Percentiles rank a stretch among this genome's conserved stretches.
phyloP scores from a whole-genome alignment of 768 basidiomycete genomes.

The Leccinellum rugosiceps region DNA sequence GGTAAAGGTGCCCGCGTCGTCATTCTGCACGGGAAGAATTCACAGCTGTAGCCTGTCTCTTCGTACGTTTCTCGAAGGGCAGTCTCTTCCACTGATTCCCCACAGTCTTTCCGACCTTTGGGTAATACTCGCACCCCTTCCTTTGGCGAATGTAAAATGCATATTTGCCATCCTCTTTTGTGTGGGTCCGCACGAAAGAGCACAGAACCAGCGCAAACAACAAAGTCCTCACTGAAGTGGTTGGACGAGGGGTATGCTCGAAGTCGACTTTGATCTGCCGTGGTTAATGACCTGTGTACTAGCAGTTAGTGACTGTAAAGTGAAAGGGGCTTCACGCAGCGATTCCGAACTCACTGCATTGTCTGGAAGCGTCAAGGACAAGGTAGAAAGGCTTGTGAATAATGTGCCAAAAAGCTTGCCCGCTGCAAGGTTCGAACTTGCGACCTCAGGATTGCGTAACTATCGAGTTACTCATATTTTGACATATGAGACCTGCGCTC shows the following conservation, averaged over 20 bases:
- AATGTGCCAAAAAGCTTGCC: conserved; percentile 31
- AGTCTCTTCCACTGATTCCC: conserved; percentile 47
- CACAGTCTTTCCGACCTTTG: conserved; percentile 60
- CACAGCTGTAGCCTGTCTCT: conserved; percentile 60
- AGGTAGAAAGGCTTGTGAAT: too few relatives aligned
- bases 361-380: not conserved
- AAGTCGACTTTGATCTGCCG: not conserved
- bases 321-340: not conserved
- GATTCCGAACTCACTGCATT: not conserved
- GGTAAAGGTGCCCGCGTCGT: conserved; percentile 53
- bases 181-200: conserved; percentile 9
- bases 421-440: conserved; percentile 63
- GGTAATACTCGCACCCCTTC: conserved; percentile 41
- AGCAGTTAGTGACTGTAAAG: not conserved
- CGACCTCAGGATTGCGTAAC: conserved; percentile 54
- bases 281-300: not conserved
- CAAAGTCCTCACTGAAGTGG: conserved; percentile 17
- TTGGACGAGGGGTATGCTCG: not conserved
- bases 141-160: conserved; percentile 12
- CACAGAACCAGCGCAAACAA: conserved; percentile 21
- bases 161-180: conserved; percentile 11
- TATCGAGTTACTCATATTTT: conserved; percentile 28
- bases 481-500: conserved; percentile 54
- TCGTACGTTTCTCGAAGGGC: conserved; percentile 63
- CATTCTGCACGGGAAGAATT: conserved; percentile 47